These are phyloP conservation scores for Pezicula radicicola DNA, from an alignment of 2,329 filamentous ascomycete genomes.

Conservation along the genomic window DNA sequence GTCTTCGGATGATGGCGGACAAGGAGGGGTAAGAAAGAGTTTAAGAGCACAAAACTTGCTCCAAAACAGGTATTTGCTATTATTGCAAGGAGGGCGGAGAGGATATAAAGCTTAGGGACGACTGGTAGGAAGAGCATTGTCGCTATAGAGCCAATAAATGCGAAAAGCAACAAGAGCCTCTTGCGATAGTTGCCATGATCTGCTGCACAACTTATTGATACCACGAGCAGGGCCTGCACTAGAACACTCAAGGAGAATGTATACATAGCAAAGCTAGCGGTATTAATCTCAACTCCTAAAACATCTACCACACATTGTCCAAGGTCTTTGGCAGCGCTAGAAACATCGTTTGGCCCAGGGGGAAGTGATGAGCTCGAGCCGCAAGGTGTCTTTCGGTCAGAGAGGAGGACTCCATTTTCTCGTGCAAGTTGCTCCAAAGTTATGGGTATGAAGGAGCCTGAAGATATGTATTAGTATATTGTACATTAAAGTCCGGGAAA, in stretches of 20 bases:
- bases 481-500: neutral
- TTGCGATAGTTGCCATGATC: constrained; percentile 94
- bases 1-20: constrained; percentile 72
- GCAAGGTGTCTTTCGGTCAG: constrained; percentile 74
- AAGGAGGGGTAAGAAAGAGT: constrained; percentile 89
- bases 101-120: constrained; percentile 69
- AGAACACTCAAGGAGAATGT: constrained; percentile 93
- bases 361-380: constrained; percentile 32
- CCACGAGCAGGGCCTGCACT: constrained; percentile 83
- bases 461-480: constrained; percentile 1
- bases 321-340: constrained; percentile 31
- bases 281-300: constrained; percentile 85
- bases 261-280: constrained; percentile 97
- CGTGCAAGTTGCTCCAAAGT: constrained; percentile 90
- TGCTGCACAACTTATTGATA: constrained; percentile 93
- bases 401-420: constrained; percentile 83
- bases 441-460: constrained; percentile 93
- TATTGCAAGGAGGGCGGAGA: constrained; percentile 82
- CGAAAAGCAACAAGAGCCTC: constrained; percentile 81
- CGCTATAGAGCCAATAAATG: constrained; percentile 72
- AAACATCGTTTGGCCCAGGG: constrained; percentile 17
- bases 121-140: constrained; percentile 90
- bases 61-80: constrained; percentile 93
- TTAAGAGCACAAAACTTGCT: constrained; percentile 90
- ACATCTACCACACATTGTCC: constrained; percentile 81